These are phyloP conservation scores for Rhinocladiella mackenziei DNA, from an alignment of 2,329 filamentous ascomycete species.

Conservation along the genomic window DNA sequence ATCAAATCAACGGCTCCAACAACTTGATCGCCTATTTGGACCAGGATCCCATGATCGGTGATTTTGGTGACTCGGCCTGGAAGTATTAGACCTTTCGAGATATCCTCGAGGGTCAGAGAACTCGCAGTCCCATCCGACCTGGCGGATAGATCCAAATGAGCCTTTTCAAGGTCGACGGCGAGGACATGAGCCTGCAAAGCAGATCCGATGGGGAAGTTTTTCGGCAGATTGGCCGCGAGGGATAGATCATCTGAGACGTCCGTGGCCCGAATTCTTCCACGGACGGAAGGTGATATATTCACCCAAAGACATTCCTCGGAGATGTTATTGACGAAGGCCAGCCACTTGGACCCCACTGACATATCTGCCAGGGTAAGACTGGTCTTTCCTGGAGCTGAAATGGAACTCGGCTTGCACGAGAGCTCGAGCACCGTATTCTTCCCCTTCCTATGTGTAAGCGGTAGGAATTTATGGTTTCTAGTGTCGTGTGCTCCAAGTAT, in stretches of 20 bases:
- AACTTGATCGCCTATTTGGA: constrained; percentile 77
- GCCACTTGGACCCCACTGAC: constrained; percentile 63
- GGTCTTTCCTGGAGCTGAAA: constrained; percentile 53
- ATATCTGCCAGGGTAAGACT: constrained; percentile 69
- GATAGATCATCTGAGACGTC: constrained; percentile 86
- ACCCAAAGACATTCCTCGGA: constrained; percentile 79
- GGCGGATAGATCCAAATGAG: constrained; percentile 78
- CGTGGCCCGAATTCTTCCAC: constrained; percentile 75
- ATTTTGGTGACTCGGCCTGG: constrained; percentile 81
- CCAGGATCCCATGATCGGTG: constrained; percentile 74
- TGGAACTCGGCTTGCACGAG: constrained; percentile 67
- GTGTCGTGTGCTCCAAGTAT: constrained; percentile 86
- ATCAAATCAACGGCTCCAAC: constrained; percentile 76
- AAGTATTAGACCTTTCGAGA: constrained; percentile 76
- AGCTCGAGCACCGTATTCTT: constrained; percentile 81
- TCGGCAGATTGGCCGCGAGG: constrained; percentile 67
- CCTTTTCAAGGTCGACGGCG: constrained; percentile 66
- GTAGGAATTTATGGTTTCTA: constrained; percentile 83
- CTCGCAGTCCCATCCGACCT: constrained; percentile 56
- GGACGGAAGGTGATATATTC: constrained; percentile 80
- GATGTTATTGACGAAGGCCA: constrained; percentile 90
- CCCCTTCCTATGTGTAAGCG: constrained; percentile 77
- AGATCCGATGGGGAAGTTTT: constrained; percentile 85
- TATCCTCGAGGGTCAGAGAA: constrained; percentile 62
- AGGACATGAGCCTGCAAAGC: constrained; percentile 78